Conservation (phyloP, 306 rosid genomes). For the Cicer cuneatum region DNA sequence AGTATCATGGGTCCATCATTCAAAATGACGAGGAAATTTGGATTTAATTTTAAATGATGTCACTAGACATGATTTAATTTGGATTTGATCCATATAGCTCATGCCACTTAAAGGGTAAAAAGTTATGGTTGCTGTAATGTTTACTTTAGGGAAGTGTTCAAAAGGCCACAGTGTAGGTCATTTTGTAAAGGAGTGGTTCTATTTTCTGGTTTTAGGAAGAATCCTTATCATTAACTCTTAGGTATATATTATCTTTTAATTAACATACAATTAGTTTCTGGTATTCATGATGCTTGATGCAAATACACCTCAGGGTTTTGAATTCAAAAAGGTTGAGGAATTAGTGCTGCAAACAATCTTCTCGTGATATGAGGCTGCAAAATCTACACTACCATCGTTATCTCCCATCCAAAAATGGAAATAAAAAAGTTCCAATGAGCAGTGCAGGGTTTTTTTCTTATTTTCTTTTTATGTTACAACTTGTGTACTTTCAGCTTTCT, state of each 20-base stretch:
- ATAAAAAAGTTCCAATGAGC: background rate
- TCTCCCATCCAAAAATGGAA: background rate
- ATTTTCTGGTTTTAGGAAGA: constrained; percentile 30
- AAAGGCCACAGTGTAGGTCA: constrained; percentile 4
- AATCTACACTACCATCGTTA: constrained; percentile 19
- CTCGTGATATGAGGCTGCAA: constrained; percentile 31
- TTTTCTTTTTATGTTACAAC: background rate
- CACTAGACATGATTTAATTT: background rate
- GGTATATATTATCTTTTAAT: background rate
- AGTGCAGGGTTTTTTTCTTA: background rate
- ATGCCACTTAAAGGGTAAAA: background rate
- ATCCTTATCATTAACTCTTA: background rate
- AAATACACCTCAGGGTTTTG: constrained; percentile 12
- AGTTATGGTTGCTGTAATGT: constrained; percentile 3
- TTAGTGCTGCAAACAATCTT: constrained; percentile 22
- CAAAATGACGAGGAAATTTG: background rate
- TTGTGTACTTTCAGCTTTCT: constrained; percentile 18
- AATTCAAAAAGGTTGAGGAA: constrained; percentile 19
- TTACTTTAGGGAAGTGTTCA: constrained; percentile 16
- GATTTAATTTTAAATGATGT: constrained; percentile 9
- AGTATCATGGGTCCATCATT: constrained; percentile 3
- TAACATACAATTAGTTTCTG: constrained; percentile 1
- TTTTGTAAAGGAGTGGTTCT: constrained; percentile 7
- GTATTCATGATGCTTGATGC: constrained; percentile 50
- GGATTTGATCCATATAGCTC: background rate